phyloP scores from a whole-genome alignment of 2,329 filamentous ascomycete species.

The Shiraia sp. region DNA sequence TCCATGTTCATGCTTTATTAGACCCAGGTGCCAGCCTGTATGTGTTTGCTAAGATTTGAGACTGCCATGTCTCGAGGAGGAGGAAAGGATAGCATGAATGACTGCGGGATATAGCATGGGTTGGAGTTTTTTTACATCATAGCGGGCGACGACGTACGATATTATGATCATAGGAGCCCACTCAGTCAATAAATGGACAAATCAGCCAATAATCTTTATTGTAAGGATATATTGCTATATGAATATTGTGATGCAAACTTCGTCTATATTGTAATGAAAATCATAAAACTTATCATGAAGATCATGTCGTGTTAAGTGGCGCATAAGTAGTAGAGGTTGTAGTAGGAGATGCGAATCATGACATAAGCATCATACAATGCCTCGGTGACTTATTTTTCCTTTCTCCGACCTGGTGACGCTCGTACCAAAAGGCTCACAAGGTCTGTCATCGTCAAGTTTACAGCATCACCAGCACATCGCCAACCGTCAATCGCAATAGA shows the following conservation, averaged over 20 bases:
- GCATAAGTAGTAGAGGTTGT: too few species aligned
- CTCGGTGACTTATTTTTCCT: background rate
- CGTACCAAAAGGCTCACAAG: slow-evolving; percentile 29
- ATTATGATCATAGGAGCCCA: too few species aligned
- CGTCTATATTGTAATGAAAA: too few species aligned
- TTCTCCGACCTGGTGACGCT: slow-evolving; percentile 7
- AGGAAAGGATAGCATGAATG: slow-evolving; percentile 10
- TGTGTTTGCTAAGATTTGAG: slow-evolving; percentile 8
- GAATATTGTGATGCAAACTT: too few species aligned
- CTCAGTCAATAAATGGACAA: too few species aligned
- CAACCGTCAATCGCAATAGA: background rate
- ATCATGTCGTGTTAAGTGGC: too few species aligned
- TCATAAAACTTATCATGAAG: too few species aligned
- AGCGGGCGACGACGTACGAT: too few species aligned
- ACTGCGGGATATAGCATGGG: slow-evolving; percentile 4
- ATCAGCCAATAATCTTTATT: too few species aligned
- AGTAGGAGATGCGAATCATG: too few species aligned
- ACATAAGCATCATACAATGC: background rate
- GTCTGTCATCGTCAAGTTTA: slow-evolving; percentile 20
- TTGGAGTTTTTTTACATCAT: too few species aligned
- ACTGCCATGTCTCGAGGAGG: slow-evolving; percentile 14
- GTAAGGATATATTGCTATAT: too few species aligned
- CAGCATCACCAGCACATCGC: slow-evolving; percentile 3
- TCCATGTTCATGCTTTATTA: slow-evolving; percentile 34
- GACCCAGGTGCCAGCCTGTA: slow-evolving; percentile 36